Evolutionary conservation across 1,284 basidiomycete species (phyloP).

Genomic region (Heterobasidion occidentale): DNA sequence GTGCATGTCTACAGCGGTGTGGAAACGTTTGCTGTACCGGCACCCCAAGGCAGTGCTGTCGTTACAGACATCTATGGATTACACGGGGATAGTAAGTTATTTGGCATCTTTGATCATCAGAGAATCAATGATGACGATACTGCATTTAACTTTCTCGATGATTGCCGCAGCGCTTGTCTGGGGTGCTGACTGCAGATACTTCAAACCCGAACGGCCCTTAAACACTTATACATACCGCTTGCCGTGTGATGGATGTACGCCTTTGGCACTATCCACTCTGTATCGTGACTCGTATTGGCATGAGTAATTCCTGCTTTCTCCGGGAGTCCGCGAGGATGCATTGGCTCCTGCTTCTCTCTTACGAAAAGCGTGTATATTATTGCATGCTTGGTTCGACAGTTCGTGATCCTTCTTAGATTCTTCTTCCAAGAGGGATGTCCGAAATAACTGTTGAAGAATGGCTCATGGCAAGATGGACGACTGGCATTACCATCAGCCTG

Average conservation of each 20-base stretch:
- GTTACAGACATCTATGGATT: conserved; percentile 30
- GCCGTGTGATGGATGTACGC: conserved; percentile 26
- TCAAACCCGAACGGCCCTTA: conserved; percentile 40
- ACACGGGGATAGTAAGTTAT: conserved; percentile 26
- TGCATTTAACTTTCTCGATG: background rate
- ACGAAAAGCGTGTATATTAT: conserved; percentile 28
- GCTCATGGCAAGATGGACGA: background rate
- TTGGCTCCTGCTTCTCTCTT: conserved; percentile 31
- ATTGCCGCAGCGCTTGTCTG: conserved; percentile 25
- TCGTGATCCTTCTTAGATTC: conserved; percentile 22
- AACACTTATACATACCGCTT: conserved; percentile 28
- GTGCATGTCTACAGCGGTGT: conserved; percentile 7
- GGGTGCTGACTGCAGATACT: conserved; percentile 33
- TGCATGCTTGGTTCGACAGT: conserved; percentile 23
- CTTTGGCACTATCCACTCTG: background rate
- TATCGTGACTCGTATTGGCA: background rate
- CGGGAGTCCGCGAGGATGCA: conserved; percentile 33
- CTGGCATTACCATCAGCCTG: conserved; percentile 1
- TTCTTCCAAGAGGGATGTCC: conserved; percentile 24
- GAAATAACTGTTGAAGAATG: background rate
- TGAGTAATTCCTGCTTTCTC: conserved; percentile 29
- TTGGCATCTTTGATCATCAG: background rate
- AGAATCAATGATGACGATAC: background rate
- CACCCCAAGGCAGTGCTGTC: conserved; percentile 31
- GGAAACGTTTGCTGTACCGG: conserved; percentile 22